These are phyloP conservation scores for Lantana camara DNA, from an alignment of 257 asterid genomes.

Conservation along the genomic window DNA sequence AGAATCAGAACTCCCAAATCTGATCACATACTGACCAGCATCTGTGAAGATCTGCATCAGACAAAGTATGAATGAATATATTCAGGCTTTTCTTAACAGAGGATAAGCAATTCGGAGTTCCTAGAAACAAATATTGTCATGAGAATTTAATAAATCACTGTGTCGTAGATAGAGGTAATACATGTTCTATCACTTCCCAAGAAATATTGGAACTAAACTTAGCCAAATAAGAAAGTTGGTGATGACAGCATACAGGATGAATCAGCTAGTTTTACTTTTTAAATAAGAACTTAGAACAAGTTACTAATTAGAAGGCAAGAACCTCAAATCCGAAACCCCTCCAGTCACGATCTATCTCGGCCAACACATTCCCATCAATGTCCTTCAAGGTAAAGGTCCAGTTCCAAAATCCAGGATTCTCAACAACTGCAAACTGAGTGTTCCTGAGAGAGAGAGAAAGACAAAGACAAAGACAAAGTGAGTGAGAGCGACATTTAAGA, in stretches of 20 bases:
- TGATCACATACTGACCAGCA: constrained; percentile 96
- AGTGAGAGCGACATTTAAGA: not conserved
- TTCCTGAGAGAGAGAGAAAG: constrained; percentile 51
- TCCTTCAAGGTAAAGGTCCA: constrained; percentile 96
- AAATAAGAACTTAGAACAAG: not conserved
- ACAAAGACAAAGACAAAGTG: not conserved
- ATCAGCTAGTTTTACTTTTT: not conserved
- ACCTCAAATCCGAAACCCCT: constrained; percentile 98
- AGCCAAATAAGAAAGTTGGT: not conserved
- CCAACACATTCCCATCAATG: constrained; percentile 84
- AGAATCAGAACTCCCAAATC: constrained; percentile 73
- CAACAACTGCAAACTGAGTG: constrained; percentile 90
- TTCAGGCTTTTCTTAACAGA: constrained; percentile 17
- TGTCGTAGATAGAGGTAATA: not conserved
- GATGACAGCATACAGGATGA: constrained; percentile 1
- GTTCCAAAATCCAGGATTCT: constrained; percentile 95
- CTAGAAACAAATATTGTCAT: too few relatives aligned
- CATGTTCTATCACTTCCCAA: constrained; percentile 8
- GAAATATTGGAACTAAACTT: not conserved
- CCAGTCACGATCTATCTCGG: constrained; percentile 96
- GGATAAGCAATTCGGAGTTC: too few relatives aligned
- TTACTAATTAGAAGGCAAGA: constrained; percentile 9
- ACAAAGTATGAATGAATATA: constrained; percentile 3
- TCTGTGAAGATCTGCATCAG: constrained; percentile 79
- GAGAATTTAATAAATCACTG: too few relatives aligned